These are phyloP conservation scores for Leptomonas pyrrhocoris DNA, from an alignment of 208 protist species.

Conservation along the genomic window DNA sequence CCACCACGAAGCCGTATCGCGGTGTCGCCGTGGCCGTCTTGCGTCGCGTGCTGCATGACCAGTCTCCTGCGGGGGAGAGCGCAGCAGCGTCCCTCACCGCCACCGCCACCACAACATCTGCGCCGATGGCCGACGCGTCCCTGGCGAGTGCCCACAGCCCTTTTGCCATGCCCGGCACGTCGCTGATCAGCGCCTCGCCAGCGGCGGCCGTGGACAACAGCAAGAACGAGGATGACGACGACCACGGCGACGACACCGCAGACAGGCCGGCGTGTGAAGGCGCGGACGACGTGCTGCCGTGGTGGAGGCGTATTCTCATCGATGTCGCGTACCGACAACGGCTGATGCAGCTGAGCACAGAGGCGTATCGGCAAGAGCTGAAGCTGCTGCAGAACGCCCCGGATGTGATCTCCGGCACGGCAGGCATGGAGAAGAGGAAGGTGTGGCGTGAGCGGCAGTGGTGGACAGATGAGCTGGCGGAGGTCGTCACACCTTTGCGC, in stretches of 20 bases:
- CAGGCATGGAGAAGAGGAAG: slow-evolving; percentile 25
- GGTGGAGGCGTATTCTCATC: slow-evolving; percentile 82
- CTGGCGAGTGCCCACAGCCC: no score
- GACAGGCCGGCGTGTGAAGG: not conserved
- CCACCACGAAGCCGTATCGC: not conserved
- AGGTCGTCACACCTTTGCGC: not conserved
- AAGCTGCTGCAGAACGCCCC: slow-evolving; percentile 47
- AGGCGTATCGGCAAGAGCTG: slow-evolving; percentile 59
- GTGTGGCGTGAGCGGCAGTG: slow-evolving; percentile 26
- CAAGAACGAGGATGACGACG: not conserved
- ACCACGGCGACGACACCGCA: not conserved
- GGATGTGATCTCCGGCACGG: slow-evolving; percentile 39
- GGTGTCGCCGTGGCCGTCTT: slow-evolving; percentile 9
- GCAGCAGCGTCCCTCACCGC: no score
- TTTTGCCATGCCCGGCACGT: no score
- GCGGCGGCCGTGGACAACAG: not conserved
- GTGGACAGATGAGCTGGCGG: slow-evolving; percentile 23
- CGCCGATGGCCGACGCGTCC: no score
- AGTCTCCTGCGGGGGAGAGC: not conserved
- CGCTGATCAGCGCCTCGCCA: no score
- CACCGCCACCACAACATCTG: no score
- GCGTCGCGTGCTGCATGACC: not conserved
- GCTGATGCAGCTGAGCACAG: slow-evolving; percentile 52
- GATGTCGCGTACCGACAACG: slow-evolving; percentile 51
- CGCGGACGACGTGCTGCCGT: slow-evolving; percentile 44